Percentiles rank a stretch among this genome's conserved stretches.
Conservation (phyloP, 2,329 filamentous ascomycete genomes). For the Fonsecaea pugnacius region DNA sequence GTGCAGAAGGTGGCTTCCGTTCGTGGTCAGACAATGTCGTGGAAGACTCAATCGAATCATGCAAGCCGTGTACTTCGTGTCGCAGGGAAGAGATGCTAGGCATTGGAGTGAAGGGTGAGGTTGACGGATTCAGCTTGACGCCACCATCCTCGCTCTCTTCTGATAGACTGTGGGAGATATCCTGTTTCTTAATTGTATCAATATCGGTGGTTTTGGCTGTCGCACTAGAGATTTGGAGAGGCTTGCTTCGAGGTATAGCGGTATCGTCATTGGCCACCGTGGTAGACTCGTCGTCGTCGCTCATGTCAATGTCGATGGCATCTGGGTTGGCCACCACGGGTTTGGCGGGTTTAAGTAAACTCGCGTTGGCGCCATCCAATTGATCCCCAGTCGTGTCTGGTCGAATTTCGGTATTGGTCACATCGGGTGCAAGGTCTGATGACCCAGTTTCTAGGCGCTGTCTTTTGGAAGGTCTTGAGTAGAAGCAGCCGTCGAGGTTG, state of each 20-base stretch:
- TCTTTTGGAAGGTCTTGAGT: slow-evolving; percentile 31
- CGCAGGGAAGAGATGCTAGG: neutral
- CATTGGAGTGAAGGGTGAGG: slow-evolving; percentile 12
- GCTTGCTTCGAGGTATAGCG: neutral
- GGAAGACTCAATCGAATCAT: slow-evolving; percentile 1
- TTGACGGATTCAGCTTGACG: slow-evolving; percentile 21
- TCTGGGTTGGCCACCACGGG: slow-evolving; percentile 32
- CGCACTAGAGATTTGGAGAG: neutral
- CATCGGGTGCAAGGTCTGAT: neutral
- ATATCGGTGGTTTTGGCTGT: neutral
- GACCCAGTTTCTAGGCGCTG: slow-evolving; percentile 18
- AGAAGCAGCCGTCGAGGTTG: slow-evolving; percentile 32
- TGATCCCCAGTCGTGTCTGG: neutral
- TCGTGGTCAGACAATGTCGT: neutral
- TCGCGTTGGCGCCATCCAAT: slow-evolving; percentile 19
- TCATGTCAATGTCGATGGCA: slow-evolving; percentile 59
- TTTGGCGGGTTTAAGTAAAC: neutral
- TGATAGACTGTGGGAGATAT: slow-evolving; percentile 18
- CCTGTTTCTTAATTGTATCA: neutral
- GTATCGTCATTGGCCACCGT: slow-evolving; percentile 1
- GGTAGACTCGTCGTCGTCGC: slow-evolving; percentile 54
- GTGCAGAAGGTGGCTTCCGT: neutral
- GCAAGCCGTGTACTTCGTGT: slow-evolving; percentile 38
- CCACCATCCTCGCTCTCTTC: slow-evolving; percentile 36
- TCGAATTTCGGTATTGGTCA: neutral